Conservation (phyloP, 139 green algal species). For the Pedinophyceae sp. region DNA sequence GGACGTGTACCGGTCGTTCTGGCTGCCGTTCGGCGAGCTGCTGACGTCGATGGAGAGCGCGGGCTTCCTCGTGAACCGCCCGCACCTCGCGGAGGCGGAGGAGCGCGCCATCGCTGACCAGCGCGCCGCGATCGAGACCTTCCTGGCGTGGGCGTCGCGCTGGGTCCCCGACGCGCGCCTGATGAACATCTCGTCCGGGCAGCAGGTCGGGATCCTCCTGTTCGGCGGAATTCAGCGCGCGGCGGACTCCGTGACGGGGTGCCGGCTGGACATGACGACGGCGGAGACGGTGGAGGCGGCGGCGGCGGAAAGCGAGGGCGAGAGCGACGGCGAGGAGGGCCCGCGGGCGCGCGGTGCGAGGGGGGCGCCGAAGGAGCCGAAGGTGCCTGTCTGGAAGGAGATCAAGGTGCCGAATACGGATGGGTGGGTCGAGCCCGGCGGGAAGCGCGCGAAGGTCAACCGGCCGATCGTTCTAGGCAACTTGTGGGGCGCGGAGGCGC, state of each 20-base stretch:
- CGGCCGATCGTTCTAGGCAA: conserved; percentile 46
- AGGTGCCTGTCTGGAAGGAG: conserved; percentile 1
- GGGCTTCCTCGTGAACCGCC: conserved; percentile 44
- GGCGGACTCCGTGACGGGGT: too few relatives aligned
- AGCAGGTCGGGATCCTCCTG: conserved; percentile 43
- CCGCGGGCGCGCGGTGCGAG: neutral
- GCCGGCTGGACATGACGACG: conserved; percentile 20
- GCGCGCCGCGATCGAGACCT: conserved; percentile 29
- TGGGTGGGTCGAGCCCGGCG: conserved; percentile 22
- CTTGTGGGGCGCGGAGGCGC: conserved; percentile 57
- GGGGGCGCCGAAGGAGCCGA: conserved; percentile 6
- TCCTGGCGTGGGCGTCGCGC: conserved; percentile 48
- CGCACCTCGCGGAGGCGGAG: conserved; percentile 31
- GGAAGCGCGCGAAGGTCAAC: conserved; percentile 41
- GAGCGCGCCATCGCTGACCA: conserved; percentile 32
- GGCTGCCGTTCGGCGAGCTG: conserved; percentile 72
- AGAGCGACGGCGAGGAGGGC: neutral
- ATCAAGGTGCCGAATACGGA: conserved; percentile 22
- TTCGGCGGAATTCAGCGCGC: conserved; percentile 40
- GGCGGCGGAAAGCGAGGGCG: neutral
- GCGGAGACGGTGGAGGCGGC: conserved; percentile 15
- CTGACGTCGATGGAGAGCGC: conserved; percentile 86
- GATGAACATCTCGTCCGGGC: conserved; percentile 61
- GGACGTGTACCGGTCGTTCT: conserved; percentile 68
- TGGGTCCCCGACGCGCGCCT: conserved; percentile 32